Conservation (phyloP, 192 early-diverging fungal species). For the Geranomyces michiganensis region DNA sequence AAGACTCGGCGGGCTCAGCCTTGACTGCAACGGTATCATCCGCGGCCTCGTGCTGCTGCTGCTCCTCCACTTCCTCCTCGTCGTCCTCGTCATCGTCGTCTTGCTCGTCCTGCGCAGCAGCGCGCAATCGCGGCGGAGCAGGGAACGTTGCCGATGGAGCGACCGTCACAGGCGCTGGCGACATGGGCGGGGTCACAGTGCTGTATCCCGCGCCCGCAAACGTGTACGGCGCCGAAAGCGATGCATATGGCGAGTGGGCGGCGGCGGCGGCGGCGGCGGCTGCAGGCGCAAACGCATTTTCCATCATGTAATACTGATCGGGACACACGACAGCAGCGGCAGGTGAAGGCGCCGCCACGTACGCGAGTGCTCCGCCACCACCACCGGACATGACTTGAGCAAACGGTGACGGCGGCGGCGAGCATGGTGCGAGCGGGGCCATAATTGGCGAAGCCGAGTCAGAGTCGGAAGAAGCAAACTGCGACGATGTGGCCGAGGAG, state of each 20-base stretch:
- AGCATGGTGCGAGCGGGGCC: conserved; percentile 6
- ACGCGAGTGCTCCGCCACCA: neutral
- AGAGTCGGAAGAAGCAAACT: conserved; percentile 11
- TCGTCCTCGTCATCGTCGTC: too few relatives aligned
- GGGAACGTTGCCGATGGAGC: conserved; percentile 1
- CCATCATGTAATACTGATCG: conserved; percentile 32
- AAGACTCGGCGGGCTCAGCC: neutral
- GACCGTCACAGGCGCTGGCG: conserved; percentile 7
- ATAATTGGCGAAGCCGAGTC: conserved; percentile 18
- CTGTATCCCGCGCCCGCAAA: neutral
- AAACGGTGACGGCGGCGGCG: conserved; percentile 24
- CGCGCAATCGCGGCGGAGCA: neutral
- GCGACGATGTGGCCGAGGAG: conserved; percentile 17
- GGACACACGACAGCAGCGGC: conserved; percentile 1
- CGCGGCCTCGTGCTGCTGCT: too few relatives aligned
- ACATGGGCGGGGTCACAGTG: conserved; percentile 3
- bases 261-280: neutral
- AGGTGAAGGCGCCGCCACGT: neutral
- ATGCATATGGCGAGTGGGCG: neutral
- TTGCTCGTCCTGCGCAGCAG: too few relatives aligned
- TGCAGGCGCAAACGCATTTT: conserved; percentile 29
- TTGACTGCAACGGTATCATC: neutral
- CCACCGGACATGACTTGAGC: neutral
- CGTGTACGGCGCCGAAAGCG: neutral
- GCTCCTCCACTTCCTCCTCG: too few relatives aligned